These are phyloP conservation scores for Rhododendron molle DNA, from an alignment of 148 eudicot genomes.

Conservation along the genomic window DNA sequence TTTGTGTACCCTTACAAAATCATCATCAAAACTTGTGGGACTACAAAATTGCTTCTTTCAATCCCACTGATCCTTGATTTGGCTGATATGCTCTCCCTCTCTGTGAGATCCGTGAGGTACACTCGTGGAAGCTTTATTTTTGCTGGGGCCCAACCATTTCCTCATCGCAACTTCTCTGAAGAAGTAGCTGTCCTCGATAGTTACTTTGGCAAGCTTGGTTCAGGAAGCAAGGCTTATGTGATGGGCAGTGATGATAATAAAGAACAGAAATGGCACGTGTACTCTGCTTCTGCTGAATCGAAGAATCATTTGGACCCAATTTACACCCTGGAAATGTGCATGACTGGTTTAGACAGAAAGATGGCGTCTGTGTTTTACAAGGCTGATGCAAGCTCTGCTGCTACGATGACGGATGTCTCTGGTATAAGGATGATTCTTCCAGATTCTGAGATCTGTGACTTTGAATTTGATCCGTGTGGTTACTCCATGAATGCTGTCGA, in stretches of 20 bases:
- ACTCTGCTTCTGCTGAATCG: constrained; percentile 44
- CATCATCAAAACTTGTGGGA: constrained; percentile 73
- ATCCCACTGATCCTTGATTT: constrained; percentile 51
- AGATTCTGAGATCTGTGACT: constrained; percentile 64
- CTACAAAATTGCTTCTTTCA: constrained; percentile 59
- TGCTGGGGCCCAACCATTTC: constrained; percentile 56
- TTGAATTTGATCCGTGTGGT: constrained; percentile 81
- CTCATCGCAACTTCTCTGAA: constrained; percentile 62
- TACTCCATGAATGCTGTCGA: constrained; percentile 83
- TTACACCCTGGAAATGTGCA: constrained; percentile 72
- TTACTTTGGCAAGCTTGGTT: constrained; percentile 50
- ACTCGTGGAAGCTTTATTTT: constrained; percentile 69
- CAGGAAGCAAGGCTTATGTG: constrained; percentile 42
- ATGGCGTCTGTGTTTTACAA: constrained; percentile 62
- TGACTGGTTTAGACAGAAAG: constrained; percentile 59
- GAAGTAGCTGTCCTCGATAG: constrained; percentile 53
- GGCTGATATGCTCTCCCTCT: constrained; percentile 37
- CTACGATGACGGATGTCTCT: constrained; percentile 54
- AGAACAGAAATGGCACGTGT: constrained; percentile 66
- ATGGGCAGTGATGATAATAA: constrained; percentile 39
- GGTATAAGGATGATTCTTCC: constrained; percentile 72
- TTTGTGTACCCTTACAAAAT: constrained; percentile 65
- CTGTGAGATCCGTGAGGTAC: constrained; percentile 54
- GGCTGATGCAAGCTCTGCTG: constrained; percentile 41
- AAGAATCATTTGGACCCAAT: neutral